phyloP scores from a whole-genome alignment of 768 basidiomycete genomes.

The Pholiota molesta region DNA sequence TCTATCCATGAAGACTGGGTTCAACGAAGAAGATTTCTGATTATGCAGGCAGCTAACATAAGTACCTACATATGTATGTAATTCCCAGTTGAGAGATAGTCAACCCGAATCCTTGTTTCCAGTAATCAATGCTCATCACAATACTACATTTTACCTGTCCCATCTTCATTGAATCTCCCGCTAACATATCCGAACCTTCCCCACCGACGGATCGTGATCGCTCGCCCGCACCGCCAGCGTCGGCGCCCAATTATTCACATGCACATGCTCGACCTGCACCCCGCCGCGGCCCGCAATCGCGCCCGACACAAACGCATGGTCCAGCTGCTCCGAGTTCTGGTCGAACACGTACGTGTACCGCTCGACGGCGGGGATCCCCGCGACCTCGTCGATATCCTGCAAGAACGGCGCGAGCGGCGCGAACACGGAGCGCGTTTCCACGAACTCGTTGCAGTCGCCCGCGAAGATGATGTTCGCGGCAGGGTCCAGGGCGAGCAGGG shows the following conservation, averaged over 20 bases:
- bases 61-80: too few species aligned
- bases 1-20: too few species aligned
- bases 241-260: slow-evolving; percentile 62
- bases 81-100: too few species aligned
- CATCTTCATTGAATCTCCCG: neutral
- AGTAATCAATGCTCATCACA: too few species aligned
- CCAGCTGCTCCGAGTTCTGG: slow-evolving; percentile 60
- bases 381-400: slow-evolving; percentile 53
- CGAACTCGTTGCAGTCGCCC: slow-evolving; percentile 67
- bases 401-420: slow-evolving; percentile 42
- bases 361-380: slow-evolving; percentile 48
- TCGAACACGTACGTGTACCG: slow-evolving; percentile 67
- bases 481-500: slow-evolving; percentile 44
- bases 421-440: slow-evolving; percentile 55
- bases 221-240: slow-evolving; percentile 45
- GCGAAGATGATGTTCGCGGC: slow-evolving; percentile 54
- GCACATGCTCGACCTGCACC: slow-evolving; percentile 56
- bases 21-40: too few species aligned
- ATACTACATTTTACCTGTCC: neutral
- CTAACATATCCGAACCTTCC: slow-evolving; percentile 46
- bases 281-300: slow-evolving; percentile 41
- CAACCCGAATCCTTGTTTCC: too few species aligned
- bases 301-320: slow-evolving; percentile 58
- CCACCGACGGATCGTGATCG: slow-evolving; percentile 66
- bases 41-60: too few species aligned